Base-by-base conservation (phyloP, 2,329 filamentous ascomycete genomes). In the Pseudogymnoascus sp. region DNA sequence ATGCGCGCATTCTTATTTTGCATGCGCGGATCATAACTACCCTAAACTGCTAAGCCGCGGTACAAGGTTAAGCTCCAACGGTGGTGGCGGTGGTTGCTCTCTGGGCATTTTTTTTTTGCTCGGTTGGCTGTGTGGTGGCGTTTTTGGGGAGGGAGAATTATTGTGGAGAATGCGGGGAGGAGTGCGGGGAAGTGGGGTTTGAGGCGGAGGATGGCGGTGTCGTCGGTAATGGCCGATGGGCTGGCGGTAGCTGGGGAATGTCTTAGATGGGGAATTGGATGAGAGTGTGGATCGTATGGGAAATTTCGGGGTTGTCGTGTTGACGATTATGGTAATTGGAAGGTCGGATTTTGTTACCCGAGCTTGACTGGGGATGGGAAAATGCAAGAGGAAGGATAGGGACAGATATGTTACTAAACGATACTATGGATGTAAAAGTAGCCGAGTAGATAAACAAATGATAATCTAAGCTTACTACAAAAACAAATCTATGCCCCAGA, bases 111-210 rank as follows among this genome's bases (percentile, higher is more conserved):
- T 16, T 55, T 33, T 33, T 16, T 55, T 55, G 43, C 43, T 49
- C 26, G 45, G 21, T 55, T 55, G 26, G 45, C 6, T 29, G n/a
- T 38, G 37, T 8, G 43, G 12, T 38, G 43, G 12, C 43, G 6
- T 26, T 49, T 26, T 6, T 8, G n/a, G 3, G 29, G 29, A 35
- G n/a, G 19, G 49, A 10, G 16, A 8, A 8, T 16, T 21, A 33
- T 55, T 52, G 49, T 55, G 49, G 49, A 21, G 49, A 55, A 55
- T 55, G 49, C 49, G 49, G 49, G 49, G 45, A 52, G 11, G n/a
- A n/a, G 29, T 55, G 49, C 29, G 49, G 49, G 49, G 49, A 55
- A 55, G 29, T 55, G 49, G 49, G 49, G 49, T 33, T 55, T 19
- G 31, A 8, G 49, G n/a, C 49, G 49, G 31, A 55, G 49, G n/a